Conservation (phyloP, 192 early-diverging fungal genomes). For the Linnemannia zychae region DNA sequence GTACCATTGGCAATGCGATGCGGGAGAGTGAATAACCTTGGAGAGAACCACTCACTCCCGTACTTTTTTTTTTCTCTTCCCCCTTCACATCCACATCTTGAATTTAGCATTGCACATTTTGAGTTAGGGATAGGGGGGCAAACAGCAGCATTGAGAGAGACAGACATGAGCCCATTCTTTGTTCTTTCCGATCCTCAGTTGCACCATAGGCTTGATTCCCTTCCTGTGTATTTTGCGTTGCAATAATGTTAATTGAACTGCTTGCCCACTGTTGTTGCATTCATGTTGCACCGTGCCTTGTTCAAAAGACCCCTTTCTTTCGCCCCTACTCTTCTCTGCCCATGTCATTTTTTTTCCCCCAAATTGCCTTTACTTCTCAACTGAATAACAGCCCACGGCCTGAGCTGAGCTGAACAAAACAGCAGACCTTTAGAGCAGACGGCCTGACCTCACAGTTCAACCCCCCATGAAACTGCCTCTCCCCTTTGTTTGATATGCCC, state of each 20-base stretch:
- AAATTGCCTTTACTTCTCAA: too few relatives aligned
- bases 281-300: too few relatives aligned
- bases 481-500: too few relatives aligned
- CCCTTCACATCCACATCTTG: background rate
- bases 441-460: too few relatives aligned
- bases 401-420: too few relatives aligned
- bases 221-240: background rate
- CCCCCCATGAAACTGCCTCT: too few relatives aligned
- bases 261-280: too few relatives aligned
- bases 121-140: background rate
- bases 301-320: too few relatives aligned
- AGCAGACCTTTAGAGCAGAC: too few relatives aligned
- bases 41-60: background rate
- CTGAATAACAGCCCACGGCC: too few relatives aligned
- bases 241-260: too few relatives aligned
- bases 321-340: background rate
- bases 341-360: background rate
- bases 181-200: background rate
- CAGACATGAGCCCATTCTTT: conserved; percentile 4
- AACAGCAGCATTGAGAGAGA: background rate
- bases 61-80: too few relatives aligned
- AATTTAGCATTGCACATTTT: background rate
- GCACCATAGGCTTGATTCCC: background rate
- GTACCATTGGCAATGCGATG: background rate
- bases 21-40: background rate